A percentile compares a stretch with the other conserved stretches of the same genome.
phyloP scores from a whole-genome alignment of 225 moss, liverwort and hornwort species.

The Rhytidiadelphus loreus region DNA sequence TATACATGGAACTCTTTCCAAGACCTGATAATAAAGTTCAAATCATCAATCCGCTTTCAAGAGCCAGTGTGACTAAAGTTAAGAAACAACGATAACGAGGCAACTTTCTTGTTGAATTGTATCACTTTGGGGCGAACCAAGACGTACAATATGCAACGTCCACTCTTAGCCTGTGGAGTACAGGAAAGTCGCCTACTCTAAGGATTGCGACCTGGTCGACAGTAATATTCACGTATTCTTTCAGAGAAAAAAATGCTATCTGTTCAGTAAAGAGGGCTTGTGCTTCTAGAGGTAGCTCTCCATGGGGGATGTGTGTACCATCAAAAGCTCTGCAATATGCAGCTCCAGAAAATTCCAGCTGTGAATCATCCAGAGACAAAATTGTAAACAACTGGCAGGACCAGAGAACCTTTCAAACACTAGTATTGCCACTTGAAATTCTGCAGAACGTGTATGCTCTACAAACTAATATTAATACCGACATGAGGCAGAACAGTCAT shows the following conservation, averaged over 20 bases:
- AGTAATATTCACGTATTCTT: not conserved
- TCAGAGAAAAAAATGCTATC: not conserved
- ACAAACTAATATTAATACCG: not conserved
- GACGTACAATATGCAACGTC: not conserved
- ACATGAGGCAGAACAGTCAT: conserved; percentile 5
- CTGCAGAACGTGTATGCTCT: not conserved
- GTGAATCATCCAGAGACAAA: not conserved
- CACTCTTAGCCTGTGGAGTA: not conserved
- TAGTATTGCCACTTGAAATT: not conserved
- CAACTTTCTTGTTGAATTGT: not conserved
- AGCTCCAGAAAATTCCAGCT: not conserved
- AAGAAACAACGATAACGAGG: not conserved
- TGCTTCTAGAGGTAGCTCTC: not conserved
- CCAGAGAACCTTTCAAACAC: not conserved
- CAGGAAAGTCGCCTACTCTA: not conserved
- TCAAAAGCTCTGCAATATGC: not conserved
- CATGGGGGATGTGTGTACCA: not conserved
- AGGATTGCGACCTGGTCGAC: not conserved
- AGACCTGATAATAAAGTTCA: not conserved
- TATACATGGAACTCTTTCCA: conserved; percentile 3
- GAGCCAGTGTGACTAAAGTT: not conserved
- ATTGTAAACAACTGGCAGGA: not conserved
- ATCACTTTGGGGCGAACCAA: not conserved
- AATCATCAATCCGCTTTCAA: not conserved
- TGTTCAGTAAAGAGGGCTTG: not conserved